Evolutionary conservation across 495 filamentous ascomycete genomes (phyloP), one percentile per base, ranked within the genome.

Genomic region (Tuber indicum): DNA sequence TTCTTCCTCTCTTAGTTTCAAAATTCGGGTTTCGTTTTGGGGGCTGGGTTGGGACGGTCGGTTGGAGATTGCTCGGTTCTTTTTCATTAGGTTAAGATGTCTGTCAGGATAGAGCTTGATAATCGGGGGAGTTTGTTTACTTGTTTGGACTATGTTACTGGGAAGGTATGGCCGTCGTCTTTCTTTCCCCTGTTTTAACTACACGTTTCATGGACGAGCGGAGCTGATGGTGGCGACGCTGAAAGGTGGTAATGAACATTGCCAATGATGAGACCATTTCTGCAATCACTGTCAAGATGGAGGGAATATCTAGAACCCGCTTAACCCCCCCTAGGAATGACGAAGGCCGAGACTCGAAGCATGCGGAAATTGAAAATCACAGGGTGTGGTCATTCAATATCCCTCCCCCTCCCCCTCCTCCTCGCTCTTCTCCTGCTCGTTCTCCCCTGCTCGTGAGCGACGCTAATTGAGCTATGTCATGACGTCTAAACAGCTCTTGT

Each of bases 201-300:
- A 6, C 70, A 71, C 23, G 23, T 58, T n/a, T 58, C 49, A 8
- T 58, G 23, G 10, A 62, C n/a, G 58, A 32, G 58, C 58, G n/a
- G 32, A 45, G 66, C 49, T 78, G 46, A 79, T 39, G 32, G 49
- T 42, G 14, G 41, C 41, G 26, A 45, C 52, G 32, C 42, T 21
- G 45, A 72, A 49, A 82, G 89, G 88, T 97, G 36, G 83, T 94
- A 19, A 84, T 99, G 72, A 84, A 86, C 26, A 86, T 94, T 10
- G 84, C 83, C 16, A 89, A 88, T 42, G 89, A 90, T 74, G 89
- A 92, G 75, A 88, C 89, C 43, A 87, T 99, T 71, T 88, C 91
- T 43, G 89, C 89, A 19, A 92, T 99, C 74, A 88, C 94, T 66
- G 95, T 97, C 78, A 99, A 99, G 86, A 88, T 99, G 49, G 95